These are phyloP conservation scores for Mrakia blollopis DNA, from an alignment of 768 basidiomycete species.

Conservation along the genomic window DNA sequence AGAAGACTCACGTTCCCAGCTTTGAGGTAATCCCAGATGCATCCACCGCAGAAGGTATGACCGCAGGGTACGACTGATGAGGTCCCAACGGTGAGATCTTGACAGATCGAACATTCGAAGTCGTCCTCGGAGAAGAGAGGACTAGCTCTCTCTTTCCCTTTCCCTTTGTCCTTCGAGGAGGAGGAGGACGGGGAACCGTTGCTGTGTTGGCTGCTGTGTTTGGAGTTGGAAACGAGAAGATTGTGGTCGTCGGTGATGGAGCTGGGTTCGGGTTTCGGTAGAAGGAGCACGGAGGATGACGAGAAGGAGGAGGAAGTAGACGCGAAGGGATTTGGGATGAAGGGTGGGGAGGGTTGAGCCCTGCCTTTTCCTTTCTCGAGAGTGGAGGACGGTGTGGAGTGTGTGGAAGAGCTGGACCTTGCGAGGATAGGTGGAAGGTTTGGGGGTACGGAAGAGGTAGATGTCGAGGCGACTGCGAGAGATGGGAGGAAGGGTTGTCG, in stretches of 20 bases:
- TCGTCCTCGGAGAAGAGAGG: slow-evolving; percentile 1
- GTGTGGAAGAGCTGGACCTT: neutral
- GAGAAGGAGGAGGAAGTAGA: neutral
- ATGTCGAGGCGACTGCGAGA: neutral
- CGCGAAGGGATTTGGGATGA: neutral
- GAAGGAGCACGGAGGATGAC: too few relatives aligned
- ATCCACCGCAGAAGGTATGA: slow-evolving; percentile 8
- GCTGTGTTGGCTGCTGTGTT: too few relatives aligned
- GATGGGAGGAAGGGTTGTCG: too few relatives aligned
- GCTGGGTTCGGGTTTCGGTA: neutral
- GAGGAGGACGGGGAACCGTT: neutral
- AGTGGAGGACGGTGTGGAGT: neutral
- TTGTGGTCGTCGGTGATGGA: neutral
- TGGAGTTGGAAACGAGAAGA: too few relatives aligned
- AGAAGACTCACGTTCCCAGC: slow-evolving; percentile 1
- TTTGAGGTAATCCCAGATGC: slow-evolving; percentile 17
- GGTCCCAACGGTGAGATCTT: slow-evolving; percentile 6
- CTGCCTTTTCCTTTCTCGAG: neutral
- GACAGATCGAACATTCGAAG: slow-evolving; percentile 9
- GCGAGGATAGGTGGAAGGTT: neutral
- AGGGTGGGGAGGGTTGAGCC: neutral
- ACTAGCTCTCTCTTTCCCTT: neutral
- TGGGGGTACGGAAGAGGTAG: neutral
- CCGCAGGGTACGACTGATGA: neutral
- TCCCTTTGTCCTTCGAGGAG: neutral